Evolutionary conservation across 345 rosid genomes (phyloP), one percentile per base, ranked within the genome.

Genomic region (Acer saccharum): DNA sequence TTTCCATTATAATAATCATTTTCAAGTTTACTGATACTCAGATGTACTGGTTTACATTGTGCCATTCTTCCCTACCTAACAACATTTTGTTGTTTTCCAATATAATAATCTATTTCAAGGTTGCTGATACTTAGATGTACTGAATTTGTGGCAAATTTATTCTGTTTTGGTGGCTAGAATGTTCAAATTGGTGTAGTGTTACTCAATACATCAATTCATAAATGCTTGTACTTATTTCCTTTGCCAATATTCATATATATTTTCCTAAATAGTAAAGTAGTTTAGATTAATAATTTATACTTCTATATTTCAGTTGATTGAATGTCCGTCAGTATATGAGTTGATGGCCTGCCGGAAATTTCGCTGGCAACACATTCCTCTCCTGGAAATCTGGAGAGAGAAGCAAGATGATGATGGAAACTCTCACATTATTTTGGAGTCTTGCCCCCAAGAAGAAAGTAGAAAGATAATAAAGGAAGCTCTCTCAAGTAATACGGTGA

Each of bases 401-500:
- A 85, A 44, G 76, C 68, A 77, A 69, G 86, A 81, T 69, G 57
- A 21, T 52, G 85, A 80, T 54, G 88, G 81, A 46, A 80, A 83
- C 29, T 83, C 94, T 57, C 83, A 43, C 71, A 78, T 88, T 82
- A 72, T 87, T 69, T 87, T 95, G 14, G 99, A 95, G 77, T 90
- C 94, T 61, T 93, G 90, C 77, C 74, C 81, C 76, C 88, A 89
- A 46, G 68, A 77, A 39, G 94, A 91, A 78, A 87, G 90, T 77
- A 74, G 87, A 61, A 81, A 90, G 73, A 85, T 95, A 67, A 90
- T 85, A 35, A 83, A 86, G 41, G 89, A 86, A 79, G 91, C 98
- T 78, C 97, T 95, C 74, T 86, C 84, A 65, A 84, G 86, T 71
- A 95, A 93, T 79, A 86, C 77, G 58, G 99, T 95, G 78, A 89